Base-by-base conservation (phyloP, 176 grass and related monocot species). In the Carex scoparia region DNA sequence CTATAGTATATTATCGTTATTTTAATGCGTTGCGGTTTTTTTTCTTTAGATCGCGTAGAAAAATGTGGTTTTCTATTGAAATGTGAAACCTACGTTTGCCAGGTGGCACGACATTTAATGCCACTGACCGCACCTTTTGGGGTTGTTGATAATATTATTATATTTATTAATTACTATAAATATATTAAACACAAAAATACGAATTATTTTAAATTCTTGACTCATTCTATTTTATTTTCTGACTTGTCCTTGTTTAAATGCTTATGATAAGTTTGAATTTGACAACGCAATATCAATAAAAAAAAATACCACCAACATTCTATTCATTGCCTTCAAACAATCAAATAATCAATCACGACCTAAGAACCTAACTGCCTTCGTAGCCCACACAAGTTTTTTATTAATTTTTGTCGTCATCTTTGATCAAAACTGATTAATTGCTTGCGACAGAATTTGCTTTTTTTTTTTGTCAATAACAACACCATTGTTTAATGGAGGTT, bases 401-500 rank as follows among this genome's bases (percentile, higher is more conserved):
- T 7, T 15, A 7, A 38, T 42, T 4, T 72, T 0, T 71, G 42
- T 76, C 5, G 46, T 75, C 37, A 73, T 73, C 69, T 49, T 48
- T 54, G 1, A 74, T 74, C 27, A 10, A 55, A 78, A 78, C 14
- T 35, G 74, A 78, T 38, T 38, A 38, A 5, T 79, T 79, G 49
- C 49, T 56, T 56, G 72, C 23, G 23, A 78, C 74, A 77, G 27
- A 78, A 78, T 44, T 71, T 76, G 48, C n/a, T 23, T 23, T 23
- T 78, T 55, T 57, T 57, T 28, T 57, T 78, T 55, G 74, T 79
- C 74, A 79, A 35, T 79, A 71, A n/a, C 13, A 58, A 33, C 33
- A 18, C 74, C 53, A 58, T 79, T 57, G 30, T 58, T 79, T 79
- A 79, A 57, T 79, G 2, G 51, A 58, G 18, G 23, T 16, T 33